These are phyloP conservation scores for Vitis rotundifolia DNA, from an alignment of 164 flowering plant species.

Conservation along the genomic window DNA sequence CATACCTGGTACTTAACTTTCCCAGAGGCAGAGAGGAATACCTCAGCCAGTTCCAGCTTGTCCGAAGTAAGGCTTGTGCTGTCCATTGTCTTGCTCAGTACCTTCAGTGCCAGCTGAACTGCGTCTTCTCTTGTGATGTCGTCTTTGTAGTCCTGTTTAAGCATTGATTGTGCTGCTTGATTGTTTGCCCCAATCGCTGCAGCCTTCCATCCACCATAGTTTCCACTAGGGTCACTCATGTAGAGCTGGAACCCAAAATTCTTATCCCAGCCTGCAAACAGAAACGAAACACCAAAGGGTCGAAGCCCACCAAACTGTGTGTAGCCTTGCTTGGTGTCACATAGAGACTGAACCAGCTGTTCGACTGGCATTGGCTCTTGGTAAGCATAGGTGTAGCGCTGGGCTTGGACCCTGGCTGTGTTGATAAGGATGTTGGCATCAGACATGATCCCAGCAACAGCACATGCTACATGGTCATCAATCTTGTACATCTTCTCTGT, in stretches of 20 bases:
- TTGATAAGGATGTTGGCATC: conserved; percentile 74
- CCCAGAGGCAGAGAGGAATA: conserved; percentile 45
- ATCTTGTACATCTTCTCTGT: conserved; percentile 77
- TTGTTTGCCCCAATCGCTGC: conserved; percentile 65
- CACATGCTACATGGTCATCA: conserved; percentile 74
- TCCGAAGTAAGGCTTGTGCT: conserved; percentile 69
- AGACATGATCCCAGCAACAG: conserved; percentile 79
- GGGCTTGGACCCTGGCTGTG: conserved; percentile 71
- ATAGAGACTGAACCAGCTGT: conserved; percentile 68
- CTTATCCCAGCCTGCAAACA: conserved; percentile 72
- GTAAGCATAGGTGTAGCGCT: conserved; percentile 56
- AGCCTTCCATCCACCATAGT: conserved; percentile 71
- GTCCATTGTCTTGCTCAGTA: conserved; percentile 74
- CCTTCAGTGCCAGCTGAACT: conserved; percentile 58
- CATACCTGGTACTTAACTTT: conserved; percentile 60
- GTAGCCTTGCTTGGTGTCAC: conserved; percentile 75
- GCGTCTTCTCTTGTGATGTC: conserved; percentile 55
- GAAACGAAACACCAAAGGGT: conserved; percentile 67
- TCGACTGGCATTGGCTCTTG: conserved; percentile 81
- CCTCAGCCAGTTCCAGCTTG: conserved; percentile 65
- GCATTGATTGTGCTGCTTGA: conserved; percentile 65
- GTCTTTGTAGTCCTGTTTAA: conserved; percentile 64
- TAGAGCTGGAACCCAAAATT: conserved; percentile 63
- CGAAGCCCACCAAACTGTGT: conserved; percentile 76
- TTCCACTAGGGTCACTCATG: conserved; percentile 75